Evolutionary conservation across 2,329 filamentous ascomycete genomes (phyloP), one percentile per base, ranked within the genome.

Genomic region (Didymellaceae sp.): DNA sequence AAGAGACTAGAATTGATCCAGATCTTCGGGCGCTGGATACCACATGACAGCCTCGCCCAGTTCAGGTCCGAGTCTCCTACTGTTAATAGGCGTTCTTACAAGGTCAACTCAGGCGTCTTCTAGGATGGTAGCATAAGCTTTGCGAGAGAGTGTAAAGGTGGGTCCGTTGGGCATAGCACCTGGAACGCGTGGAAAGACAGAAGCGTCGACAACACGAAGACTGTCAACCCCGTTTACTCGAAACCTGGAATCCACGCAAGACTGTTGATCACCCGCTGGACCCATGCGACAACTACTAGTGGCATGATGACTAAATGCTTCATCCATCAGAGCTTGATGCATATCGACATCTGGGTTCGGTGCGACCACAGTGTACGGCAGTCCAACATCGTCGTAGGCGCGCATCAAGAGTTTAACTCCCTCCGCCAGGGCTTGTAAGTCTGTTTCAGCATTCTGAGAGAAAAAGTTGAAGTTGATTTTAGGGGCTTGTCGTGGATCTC

Each of bases 161-260:
- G 54, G 46, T 18, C 35, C 37, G 24, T 47, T 54, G 4, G 50
- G 54, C 26, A 28, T 28, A 9, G 49, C 50, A 6, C 54, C 56
- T 17, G 56, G 56, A 7, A 81, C 82, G 40, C 75, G 73, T 1
- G 82, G 81, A 48, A 82, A 86, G 1, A 82, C 75, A 10, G 77
- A 80, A 0, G 82, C 84, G 69, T 87, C 84, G 0, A 87, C 84
- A 1, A 86, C 83, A 21, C 84, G 74, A 37, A 87, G 63, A 0
- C 79, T 77, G 0, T 75, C 63, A 0, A 83, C 57, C 13, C 57
- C 57, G 16, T 52, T 16, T 9, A 58, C 55, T 2, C 57, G 24
- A 10, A 57, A 58, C 38, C 45, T 54, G 3, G 57, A 50, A 17
- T 61, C 57, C 3, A 61, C 49, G n/a, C 49, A 54, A 8, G 40